Conservation (phyloP, 2,329 filamentous ascomycete species). For the Phialophora macrospora region DNA sequence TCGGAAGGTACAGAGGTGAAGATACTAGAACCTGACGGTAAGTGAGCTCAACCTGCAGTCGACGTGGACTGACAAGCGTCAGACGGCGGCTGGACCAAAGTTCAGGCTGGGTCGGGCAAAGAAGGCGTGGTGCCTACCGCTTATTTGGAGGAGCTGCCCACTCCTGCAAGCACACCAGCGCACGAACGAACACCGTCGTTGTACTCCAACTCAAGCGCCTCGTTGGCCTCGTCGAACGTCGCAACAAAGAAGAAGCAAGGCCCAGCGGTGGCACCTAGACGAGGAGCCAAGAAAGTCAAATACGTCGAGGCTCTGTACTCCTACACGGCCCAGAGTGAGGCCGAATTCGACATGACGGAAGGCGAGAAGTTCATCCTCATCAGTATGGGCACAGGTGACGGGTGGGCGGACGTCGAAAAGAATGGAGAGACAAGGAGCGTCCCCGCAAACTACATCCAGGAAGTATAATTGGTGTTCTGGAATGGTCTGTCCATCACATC, state of each 20-base stretch:
- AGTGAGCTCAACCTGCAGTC: constrained; percentile 45
- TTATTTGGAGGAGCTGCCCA: constrained; percentile 73
- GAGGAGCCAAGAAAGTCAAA: constrained; percentile 89
- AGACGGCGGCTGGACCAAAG: constrained; percentile 94
- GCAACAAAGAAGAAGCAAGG: constrained; percentile 75
- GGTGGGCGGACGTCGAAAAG: constrained; percentile 96
- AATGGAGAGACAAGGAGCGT: constrained; percentile 80
- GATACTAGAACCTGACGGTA: constrained; percentile 87
- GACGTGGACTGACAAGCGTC: constrained; percentile 21
- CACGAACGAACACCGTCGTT: constrained; percentile 69
- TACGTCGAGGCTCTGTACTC: constrained; percentile 94
- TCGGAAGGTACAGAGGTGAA: constrained; percentile 77
- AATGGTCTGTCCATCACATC: not conserved
- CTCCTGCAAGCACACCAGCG: constrained; percentile 43
- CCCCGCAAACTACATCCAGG: constrained; percentile 89
- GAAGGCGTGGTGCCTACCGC: constrained; percentile 86
- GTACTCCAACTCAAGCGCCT: constrained; percentile 78
- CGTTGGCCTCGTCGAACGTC: constrained; percentile 60
- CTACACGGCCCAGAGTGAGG: constrained; percentile 82
- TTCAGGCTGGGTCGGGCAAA: constrained; percentile 69
- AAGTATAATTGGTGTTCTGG: constrained; percentile 52
- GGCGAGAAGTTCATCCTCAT: constrained; percentile 91
- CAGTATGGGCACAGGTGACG: constrained; percentile 85
- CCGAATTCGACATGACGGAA: constrained; percentile 87
- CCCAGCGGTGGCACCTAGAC: constrained; percentile 84